These are phyloP conservation scores for Ogataea methylovora DNA, from an alignment of 805 yeast species.

Conservation along the genomic window DNA sequence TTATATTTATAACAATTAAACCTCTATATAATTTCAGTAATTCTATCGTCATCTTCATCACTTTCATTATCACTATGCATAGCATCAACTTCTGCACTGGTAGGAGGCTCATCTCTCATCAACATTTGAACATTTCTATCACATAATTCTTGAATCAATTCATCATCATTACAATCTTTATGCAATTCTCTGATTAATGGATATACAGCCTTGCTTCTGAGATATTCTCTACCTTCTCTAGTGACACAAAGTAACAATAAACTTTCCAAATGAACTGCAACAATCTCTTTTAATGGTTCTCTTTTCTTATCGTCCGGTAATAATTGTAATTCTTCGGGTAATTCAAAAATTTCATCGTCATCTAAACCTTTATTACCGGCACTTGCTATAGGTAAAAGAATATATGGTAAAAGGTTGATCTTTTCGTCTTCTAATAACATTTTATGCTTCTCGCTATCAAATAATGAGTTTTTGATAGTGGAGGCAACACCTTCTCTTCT, in stretches of 20 bases:
- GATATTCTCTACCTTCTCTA: constrained; percentile 58
- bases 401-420: constrained; percentile 73
- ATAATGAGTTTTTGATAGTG: constrained; percentile 82
- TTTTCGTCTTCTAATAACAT: constrained; percentile 49
- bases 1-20: too few relatives aligned
- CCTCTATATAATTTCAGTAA: constrained; percentile 42
- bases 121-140: constrained; percentile 84
- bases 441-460: constrained; percentile 67
- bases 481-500: constrained; percentile 92
- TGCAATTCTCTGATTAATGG: constrained; percentile 84
- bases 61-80: constrained; percentile 34
- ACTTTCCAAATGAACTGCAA: constrained; percentile 71
- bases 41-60: constrained; percentile 43
- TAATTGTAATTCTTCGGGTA: constrained; percentile 84
- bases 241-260: constrained; percentile 75
- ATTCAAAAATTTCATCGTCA: constrained; percentile 75
- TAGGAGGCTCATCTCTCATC: constrained; percentile 80
- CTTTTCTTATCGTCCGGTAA: constrained; percentile 68
- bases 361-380: constrained; percentile 52
- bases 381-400: constrained; percentile 73
- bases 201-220: constrained; percentile 80
- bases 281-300: constrained; percentile 62
- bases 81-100: constrained; percentile 37
- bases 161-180: constrained; percentile 36
- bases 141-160: constrained; percentile 54